Conservation (phyloP, 2,329 filamentous ascomycete genomes). For the Daldinia sp. region DNA sequence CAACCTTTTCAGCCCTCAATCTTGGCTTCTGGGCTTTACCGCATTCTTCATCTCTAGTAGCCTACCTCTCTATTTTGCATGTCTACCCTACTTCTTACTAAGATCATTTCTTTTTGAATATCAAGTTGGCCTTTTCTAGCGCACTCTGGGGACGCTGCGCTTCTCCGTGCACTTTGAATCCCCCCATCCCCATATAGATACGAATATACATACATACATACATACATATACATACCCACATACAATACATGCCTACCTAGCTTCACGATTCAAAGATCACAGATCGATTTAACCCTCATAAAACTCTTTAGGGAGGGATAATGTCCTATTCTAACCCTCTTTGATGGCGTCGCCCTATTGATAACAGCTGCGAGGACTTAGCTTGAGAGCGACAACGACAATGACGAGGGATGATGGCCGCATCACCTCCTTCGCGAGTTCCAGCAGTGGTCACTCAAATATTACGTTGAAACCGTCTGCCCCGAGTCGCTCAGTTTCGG, state of each 20-base stretch:
- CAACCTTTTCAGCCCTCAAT: slow-evolving; percentile 31
- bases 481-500: slow-evolving; percentile 47
- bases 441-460: slow-evolving; percentile 72
- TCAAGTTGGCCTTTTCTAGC: slow-evolving; percentile 2
- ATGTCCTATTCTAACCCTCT: slow-evolving; percentile 33
- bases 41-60: slow-evolving; percentile 17
- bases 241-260: slow-evolving; percentile 4
- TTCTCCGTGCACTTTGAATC: slow-evolving; percentile 17
- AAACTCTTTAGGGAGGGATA: slow-evolving; percentile 28
- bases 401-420: slow-evolving; percentile 76
- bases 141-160: background rate
- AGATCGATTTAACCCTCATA: background rate
- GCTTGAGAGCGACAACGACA: slow-evolving; percentile 47
- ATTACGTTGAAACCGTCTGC: slow-evolving; percentile 66
- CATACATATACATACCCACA: background rate
- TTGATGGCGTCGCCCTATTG: slow-evolving; percentile 44
- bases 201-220: slow-evolving; percentile 11
- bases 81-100: background rate
- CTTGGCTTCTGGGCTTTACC: slow-evolving; percentile 15
- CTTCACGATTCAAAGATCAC: slow-evolving; percentile 7
- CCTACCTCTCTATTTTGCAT: background rate
- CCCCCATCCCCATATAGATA: slow-evolving; percentile 5
- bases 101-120: slow-evolving; percentile 17
- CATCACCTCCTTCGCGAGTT: slow-evolving; percentile 72
- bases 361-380: slow-evolving; percentile 40